Conservation (phyloP, 495 filamentous ascomycete genomes). For the Sphaerosporella brunnea region DNA sequence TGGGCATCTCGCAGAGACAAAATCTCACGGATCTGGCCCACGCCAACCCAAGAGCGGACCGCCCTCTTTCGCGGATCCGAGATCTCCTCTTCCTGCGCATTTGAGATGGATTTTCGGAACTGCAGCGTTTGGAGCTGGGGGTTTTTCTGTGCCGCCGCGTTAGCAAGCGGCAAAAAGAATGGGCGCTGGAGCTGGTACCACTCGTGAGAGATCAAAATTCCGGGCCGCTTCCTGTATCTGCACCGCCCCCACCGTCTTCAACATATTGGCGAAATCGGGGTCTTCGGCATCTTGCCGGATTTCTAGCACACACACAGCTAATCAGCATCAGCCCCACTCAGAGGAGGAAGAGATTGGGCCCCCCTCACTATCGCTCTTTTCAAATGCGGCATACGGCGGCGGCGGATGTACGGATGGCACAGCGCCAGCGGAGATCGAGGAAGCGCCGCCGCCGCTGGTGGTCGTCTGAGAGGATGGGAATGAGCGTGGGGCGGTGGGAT, state of each 20-base stretch:
- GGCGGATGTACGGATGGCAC: background rate
- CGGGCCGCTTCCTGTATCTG: constrained; percentile 4
- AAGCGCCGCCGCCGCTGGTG: background rate
- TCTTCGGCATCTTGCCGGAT: constrained; percentile 6
- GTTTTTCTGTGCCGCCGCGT: constrained; percentile 2
- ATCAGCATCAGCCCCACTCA: background rate
- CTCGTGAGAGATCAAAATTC: background rate
- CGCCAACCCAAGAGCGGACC: background rate
- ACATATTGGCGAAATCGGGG: constrained; percentile 6
- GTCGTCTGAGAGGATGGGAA: constrained; percentile 2
- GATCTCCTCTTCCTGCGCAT: background rate
- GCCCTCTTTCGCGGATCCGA: background rate
- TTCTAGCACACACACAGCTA: background rate
- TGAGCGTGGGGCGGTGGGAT: constrained; percentile 1
- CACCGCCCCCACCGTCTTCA: constrained; percentile 1
- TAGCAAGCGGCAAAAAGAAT: no score
- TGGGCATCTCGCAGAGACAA: background rate
- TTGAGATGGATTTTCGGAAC: background rate
- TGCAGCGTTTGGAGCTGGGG: constrained; percentile 6
- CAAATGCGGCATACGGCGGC: background rate
- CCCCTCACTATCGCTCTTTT: background rate
- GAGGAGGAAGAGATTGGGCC: no score
- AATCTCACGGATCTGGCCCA: background rate
- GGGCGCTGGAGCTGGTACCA: background rate
- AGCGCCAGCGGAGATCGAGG: constrained; percentile 1